Evolutionary conservation across 176 grass and related monocot species (phyloP).

Genomic region (Hordeum marinum): DNA sequence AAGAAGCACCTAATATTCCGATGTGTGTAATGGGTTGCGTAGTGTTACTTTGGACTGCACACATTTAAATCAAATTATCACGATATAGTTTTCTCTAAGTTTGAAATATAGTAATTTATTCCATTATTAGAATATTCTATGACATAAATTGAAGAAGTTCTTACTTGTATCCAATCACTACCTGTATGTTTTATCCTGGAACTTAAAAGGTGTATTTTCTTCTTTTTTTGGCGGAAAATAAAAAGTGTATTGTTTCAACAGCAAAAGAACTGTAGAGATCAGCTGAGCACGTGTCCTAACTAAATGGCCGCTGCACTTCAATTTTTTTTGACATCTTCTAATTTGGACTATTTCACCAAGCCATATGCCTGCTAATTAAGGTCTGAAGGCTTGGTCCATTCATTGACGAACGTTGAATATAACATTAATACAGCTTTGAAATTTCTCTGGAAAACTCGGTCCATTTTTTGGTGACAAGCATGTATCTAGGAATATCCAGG

Average conservation of each 20-base stretch:
- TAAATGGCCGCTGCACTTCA: background rate
- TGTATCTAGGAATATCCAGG: background rate
- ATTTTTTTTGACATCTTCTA: background rate
- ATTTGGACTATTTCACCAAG: background rate
- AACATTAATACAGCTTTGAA: slow-evolving; percentile 11
- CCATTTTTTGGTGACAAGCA: background rate
- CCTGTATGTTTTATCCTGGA: background rate
- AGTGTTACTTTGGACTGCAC: background rate
- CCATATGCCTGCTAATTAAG: background rate
- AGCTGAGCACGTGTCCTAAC: background rate
- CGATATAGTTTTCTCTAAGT: background rate
- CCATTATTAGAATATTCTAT: background rate
- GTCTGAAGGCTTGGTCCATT: background rate
- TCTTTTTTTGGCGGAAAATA: too few relatives aligned
- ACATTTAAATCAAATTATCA: background rate
- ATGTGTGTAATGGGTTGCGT: too few relatives aligned
- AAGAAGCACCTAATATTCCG: too few relatives aligned
- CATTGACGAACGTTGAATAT: background rate
- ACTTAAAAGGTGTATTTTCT: background rate
- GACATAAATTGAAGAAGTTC: background rate
- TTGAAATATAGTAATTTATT: background rate
- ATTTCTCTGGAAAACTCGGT: background rate
- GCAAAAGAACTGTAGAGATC: background rate
- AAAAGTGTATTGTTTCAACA: background rate
- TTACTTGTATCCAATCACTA: background rate